Conservation (phyloP, 2,329 filamentous ascomycete genomes). For the Trichoderma asperellum region DNA sequence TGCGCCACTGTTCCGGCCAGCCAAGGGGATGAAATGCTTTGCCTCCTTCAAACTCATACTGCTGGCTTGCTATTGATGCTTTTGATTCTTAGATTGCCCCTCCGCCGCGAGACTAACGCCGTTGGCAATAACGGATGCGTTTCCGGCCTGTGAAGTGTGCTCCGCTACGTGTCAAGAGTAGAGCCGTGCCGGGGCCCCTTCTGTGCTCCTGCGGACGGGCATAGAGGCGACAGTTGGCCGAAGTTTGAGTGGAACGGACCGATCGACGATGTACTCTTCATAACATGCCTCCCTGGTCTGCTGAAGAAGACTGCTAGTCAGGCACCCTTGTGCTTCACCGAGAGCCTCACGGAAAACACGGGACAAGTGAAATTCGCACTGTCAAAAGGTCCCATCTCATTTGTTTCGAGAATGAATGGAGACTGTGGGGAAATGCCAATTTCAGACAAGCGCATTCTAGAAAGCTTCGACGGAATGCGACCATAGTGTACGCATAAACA, state of each 20-base stretch:
- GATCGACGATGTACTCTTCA: slow-evolving; percentile 17
- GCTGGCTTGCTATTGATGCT: background rate
- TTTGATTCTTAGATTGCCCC: background rate
- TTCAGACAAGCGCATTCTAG: slow-evolving; percentile 35
- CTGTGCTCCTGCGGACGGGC: slow-evolving; percentile 18
- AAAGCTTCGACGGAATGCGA: slow-evolving; percentile 37
- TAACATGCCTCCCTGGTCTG: background rate
- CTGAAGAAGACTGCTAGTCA: background rate
- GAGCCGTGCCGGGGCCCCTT: slow-evolving; percentile 16
- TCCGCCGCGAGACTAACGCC: slow-evolving; percentile 1
- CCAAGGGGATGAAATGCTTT: background rate
- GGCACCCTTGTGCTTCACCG: slow-evolving; percentile 18
- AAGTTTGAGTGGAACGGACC: slow-evolving; percentile 26
- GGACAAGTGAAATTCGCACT: slow-evolving; percentile 14
- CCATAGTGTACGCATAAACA: slow-evolving; percentile 30
- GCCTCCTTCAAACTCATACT: slow-evolving; percentile 1
- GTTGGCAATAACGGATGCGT: slow-evolving; percentile 11
- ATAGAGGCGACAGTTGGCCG: slow-evolving; percentile 25
- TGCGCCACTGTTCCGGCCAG: background rate
- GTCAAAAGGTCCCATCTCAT: slow-evolving; percentile 18
- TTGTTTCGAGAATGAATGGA: slow-evolving; percentile 29
- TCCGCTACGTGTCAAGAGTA: slow-evolving; percentile 25
- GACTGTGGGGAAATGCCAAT: slow-evolving; percentile 27
- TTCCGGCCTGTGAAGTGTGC: slow-evolving; percentile 22
- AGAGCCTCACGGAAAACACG: slow-evolving; percentile 13